Evolutionary conservation across 2,329 filamentous ascomycete genomes (phyloP), one percentile per base, ranked within the genome.

Genomic region (Alternaria sp.): DNA sequence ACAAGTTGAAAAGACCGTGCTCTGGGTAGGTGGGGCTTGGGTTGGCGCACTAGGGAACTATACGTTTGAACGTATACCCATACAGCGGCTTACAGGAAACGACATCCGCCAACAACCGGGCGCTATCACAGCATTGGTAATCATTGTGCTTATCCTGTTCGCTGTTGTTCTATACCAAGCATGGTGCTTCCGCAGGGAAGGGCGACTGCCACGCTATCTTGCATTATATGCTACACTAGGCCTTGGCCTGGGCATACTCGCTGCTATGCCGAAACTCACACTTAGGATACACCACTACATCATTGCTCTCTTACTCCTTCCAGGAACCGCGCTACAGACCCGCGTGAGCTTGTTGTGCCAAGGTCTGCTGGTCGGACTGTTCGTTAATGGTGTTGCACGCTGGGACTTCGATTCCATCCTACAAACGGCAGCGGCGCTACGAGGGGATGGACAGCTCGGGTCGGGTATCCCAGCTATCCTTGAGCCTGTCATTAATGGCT

Each of bases 221-320:
- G 88, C 87, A 66, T 83, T 97, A 14, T 97, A 97, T 76, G 85
- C 83, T 18, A 80, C 90, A 3, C 86, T 97, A 57, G 81, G 97
- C 7, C 90, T 89, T 2, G 85, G 97, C 18, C 83, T 98, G 0
- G 85, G 97, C 1, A 85, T 98, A 16, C 93, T 94, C 11, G 61
- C 70, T 14, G 70, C 93, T 0, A 96, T 83, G 95, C 22, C 84
- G 94, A 1, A 82, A 94, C 18, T 95, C 92, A 3, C 85, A 95
- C 1, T 98, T 94, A 88, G 94, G 20, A 93, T 99, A 59, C 79
- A 89, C 95, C 81, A 97, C 85, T 98, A 98, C 75, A 91, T 98
- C 63, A 83, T 98, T 5, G 93, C 89, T 1, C 85, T 98, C n/a
- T 83, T 98, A 0, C 85, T 99, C 1, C 85, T 98, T 3, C 94